Percentiles rank a stretch among this genome's conserved stretches.
Conservation (phyloP, 768 basidiomycete species). For the Scleroderma bovista region DNA sequence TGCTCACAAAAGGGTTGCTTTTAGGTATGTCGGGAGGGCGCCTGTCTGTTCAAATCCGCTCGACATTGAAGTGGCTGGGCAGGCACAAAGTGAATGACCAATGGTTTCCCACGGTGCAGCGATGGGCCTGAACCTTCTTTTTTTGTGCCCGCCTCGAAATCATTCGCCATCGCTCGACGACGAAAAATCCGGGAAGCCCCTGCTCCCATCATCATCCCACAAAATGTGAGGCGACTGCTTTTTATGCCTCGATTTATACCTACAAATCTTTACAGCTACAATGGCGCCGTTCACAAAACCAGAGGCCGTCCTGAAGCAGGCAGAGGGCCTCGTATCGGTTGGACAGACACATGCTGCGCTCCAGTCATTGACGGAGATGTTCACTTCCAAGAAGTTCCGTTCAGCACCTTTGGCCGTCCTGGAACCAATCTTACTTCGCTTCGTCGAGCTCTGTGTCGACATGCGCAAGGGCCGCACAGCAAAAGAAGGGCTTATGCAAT, state of each 20-base stretch:
- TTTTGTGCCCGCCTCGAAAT: not conserved
- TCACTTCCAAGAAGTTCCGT: constrained; percentile 89
- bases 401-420: constrained; percentile 82
- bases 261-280: constrained; percentile 10
- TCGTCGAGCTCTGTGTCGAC: constrained; percentile 93
- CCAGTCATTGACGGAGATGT: constrained; percentile 88
- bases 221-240: not conserved
- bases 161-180: not conserved
- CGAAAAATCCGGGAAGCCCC: constrained; percentile 1
- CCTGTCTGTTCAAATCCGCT: too few species aligned
- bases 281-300: constrained; percentile 93
- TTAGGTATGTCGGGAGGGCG: too few species aligned
- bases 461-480: constrained; percentile 91
- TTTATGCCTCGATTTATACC: not conserved
- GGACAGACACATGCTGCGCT: constrained; percentile 87
- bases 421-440: constrained; percentile 94
- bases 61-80: too few species aligned
- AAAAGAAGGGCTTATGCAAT: constrained; percentile 94
- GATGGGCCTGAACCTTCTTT: not conserved
- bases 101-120: not conserved
- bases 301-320: constrained; percentile 86
- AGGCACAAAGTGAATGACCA: too few species aligned
- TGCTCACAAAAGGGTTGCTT: too few species aligned
- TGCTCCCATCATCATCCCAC: not conserved
- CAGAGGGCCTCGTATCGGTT: constrained; percentile 91